Evolutionary conservation across 257 asterid species (phyloP).

Genomic region (Agastache rugosa): DNA sequence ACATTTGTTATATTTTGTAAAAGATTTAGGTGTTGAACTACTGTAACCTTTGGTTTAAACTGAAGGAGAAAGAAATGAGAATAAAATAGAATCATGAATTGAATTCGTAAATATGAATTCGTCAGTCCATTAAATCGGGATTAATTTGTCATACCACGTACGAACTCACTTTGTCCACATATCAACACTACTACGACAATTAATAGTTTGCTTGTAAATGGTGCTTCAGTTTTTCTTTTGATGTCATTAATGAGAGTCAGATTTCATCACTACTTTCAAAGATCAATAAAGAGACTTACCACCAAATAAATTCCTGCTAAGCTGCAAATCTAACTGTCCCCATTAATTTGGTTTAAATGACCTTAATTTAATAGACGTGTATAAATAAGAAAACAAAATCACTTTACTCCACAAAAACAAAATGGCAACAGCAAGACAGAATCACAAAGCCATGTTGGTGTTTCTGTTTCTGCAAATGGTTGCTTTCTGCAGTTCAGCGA

Average conservation of each 20-base stretch:
- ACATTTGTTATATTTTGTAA: no score
- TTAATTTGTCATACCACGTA: no score
- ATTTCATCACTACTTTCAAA: neutral
- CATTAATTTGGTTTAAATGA: neutral
- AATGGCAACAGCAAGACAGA: slow-evolving; percentile 7
- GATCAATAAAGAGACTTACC: neutral
- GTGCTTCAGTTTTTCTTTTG: neutral
- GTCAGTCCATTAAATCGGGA: no score
- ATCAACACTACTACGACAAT: no score
- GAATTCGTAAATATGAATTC: no score
- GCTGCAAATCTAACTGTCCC: neutral
- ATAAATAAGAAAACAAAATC: neutral
- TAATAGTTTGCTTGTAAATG: no score
- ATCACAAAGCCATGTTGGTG: neutral
- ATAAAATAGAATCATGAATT: no score
- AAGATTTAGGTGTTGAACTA: no score
- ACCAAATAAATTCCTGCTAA: neutral
- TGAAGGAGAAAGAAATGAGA: no score
- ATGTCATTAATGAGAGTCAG: neutral
- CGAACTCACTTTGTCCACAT: no score
- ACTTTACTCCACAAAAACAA: neutral
- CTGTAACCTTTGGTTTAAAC: no score
- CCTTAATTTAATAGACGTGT: neutral
- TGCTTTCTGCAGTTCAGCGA: slow-evolving; percentile 36
- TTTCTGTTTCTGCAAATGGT: slow-evolving; percentile 21